Percentiles rank a stretch among this genome's conserved stretches.
Conservation (phyloP, 176 grass and related monocot species). For the Oryza coarctata region DNA sequence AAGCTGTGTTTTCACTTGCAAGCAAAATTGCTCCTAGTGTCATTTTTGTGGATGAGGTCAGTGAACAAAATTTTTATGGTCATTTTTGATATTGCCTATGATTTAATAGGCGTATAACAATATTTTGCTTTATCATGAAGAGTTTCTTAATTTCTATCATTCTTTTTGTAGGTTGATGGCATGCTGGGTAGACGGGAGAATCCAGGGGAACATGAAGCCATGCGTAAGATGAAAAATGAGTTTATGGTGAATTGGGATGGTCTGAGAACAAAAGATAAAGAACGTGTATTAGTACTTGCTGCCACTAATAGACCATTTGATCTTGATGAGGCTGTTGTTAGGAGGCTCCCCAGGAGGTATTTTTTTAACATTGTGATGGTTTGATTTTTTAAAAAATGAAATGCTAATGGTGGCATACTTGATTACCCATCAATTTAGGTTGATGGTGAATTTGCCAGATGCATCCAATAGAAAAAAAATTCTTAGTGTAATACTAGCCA, state of each 20-base stretch:
- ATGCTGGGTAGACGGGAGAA: conserved; percentile 98
- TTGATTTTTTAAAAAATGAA: background rate
- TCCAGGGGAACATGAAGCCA: conserved; percentile 96
- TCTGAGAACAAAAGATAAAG: conserved; percentile 89
- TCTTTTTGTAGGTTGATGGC: conserved; percentile 70
- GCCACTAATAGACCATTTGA: conserved; percentile 99
- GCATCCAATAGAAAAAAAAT: conserved; percentile 87
- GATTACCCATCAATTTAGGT: conserved; percentile 48
- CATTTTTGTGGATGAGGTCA: conserved; percentile 98
- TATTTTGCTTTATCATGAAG: background rate
- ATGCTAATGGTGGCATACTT: conserved; percentile 18
- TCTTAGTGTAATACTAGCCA: conserved; percentile 84
- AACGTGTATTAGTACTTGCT: conserved; percentile 94
- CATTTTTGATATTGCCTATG: conserved; percentile 25
- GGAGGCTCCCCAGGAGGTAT: conserved; percentile 95
- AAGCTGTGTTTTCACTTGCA: conserved; percentile 92
- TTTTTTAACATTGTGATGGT: background rate
- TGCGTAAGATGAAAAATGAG: conserved; percentile 99
- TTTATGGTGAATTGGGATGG: conserved; percentile 99
- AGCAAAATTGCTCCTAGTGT: conserved; percentile 99
- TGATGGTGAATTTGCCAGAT: conserved; percentile 98
- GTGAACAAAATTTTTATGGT: conserved; percentile 19
- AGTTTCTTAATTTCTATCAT: background rate
- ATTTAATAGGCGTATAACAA: background rate
- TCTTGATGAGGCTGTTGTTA: conserved; percentile 95